These are phyloP conservation scores for Epicoccum nigrum DNA, from an alignment of 2,329 filamentous ascomycete species.

Conservation along the genomic window DNA sequence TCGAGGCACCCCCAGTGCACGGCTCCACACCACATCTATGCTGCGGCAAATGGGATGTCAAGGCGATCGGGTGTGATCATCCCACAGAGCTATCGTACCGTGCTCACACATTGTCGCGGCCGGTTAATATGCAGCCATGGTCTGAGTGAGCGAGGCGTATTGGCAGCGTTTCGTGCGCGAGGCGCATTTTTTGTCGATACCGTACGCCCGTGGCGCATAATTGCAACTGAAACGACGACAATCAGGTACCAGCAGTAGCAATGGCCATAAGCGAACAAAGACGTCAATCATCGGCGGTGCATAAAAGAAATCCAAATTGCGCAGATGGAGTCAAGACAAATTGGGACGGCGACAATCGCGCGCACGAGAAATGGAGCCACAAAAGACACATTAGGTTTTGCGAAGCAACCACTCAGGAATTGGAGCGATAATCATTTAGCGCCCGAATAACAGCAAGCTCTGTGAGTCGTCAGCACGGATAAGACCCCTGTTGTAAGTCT, in stretches of 20 bases:
- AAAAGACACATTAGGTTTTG: constrained; percentile 44
- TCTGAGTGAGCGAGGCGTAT: constrained; percentile 34
- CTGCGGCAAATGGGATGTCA: constrained; percentile 43
- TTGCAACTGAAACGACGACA: constrained; percentile 16
- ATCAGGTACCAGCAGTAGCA: constrained; percentile 45
- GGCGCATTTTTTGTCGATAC: constrained; percentile 34
- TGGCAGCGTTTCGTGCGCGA: constrained; percentile 37
- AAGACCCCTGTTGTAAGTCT: constrained; percentile 42
- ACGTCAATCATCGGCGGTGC: constrained; percentile 39
- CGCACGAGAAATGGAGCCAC: constrained; percentile 39
- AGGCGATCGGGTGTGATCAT: constrained; percentile 35
- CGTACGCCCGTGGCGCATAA: constrained; percentile 38
- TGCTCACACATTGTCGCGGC: constrained; percentile 25
- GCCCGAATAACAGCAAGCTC: constrained; percentile 38
- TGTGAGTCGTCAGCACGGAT: constrained; percentile 40
- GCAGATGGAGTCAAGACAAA: constrained; percentile 42
- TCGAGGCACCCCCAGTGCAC: constrained; percentile 22
- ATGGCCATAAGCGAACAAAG: constrained; percentile 30
- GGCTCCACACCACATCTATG: constrained; percentile 31
- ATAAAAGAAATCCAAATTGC: constrained; percentile 36
- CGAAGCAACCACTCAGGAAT: constrained; percentile 42
- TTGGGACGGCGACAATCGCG: constrained; percentile 41
- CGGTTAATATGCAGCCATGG: constrained; percentile 43
- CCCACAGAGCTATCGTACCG: constrained; percentile 32
- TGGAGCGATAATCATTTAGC: constrained; percentile 43